phyloP scores from a whole-genome alignment of 225 moss, liverwort and hornwort genomes.

The Pseudisothecium myosuroides region DNA sequence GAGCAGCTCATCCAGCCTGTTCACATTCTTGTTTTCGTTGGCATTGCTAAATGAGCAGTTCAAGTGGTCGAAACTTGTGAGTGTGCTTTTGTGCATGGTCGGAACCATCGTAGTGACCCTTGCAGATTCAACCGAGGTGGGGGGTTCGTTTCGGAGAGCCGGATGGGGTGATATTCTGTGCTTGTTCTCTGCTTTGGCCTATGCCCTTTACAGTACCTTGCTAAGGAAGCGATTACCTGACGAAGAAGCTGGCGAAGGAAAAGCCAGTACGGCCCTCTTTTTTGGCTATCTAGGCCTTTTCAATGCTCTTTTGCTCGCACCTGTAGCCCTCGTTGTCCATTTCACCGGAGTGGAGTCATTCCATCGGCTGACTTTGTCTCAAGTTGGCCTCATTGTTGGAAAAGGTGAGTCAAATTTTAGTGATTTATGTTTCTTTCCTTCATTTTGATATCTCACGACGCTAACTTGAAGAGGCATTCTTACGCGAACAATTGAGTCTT shows the following conservation, averaged over 20 bases:
- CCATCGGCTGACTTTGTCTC: constrained; percentile 36
- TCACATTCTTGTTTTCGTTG: constrained; percentile 79
- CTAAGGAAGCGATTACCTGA: constrained; percentile 40
- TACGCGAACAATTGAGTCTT: neutral
- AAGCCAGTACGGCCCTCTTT: constrained; percentile 76
- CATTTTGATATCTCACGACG: neutral
- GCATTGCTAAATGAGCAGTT: constrained; percentile 70
- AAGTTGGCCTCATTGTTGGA: constrained; percentile 58
- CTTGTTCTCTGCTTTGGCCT: constrained; percentile 64
- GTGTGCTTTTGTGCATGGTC: constrained; percentile 73
- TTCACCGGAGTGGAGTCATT: constrained; percentile 62
- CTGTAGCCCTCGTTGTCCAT: constrained; percentile 60
- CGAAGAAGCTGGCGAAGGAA: constrained; percentile 42
- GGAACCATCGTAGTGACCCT: constrained; percentile 73
- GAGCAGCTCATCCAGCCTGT: constrained; percentile 83
- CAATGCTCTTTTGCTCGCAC: constrained; percentile 67
- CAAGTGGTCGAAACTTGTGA: constrained; percentile 69
- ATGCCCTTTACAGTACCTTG: constrained; percentile 66
- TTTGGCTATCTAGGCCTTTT: constrained; percentile 83
- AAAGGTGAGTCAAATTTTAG: constrained; percentile 45
- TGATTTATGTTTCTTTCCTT: neutral
- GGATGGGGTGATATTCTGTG: constrained; percentile 66
- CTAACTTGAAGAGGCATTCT: neutral
- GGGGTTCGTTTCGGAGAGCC: constrained; percentile 27
- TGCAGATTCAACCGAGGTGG: constrained; percentile 45